phyloP scores from a whole-genome alignment of 1,139 yeast species.

The Hansenula lynferdii region DNA sequence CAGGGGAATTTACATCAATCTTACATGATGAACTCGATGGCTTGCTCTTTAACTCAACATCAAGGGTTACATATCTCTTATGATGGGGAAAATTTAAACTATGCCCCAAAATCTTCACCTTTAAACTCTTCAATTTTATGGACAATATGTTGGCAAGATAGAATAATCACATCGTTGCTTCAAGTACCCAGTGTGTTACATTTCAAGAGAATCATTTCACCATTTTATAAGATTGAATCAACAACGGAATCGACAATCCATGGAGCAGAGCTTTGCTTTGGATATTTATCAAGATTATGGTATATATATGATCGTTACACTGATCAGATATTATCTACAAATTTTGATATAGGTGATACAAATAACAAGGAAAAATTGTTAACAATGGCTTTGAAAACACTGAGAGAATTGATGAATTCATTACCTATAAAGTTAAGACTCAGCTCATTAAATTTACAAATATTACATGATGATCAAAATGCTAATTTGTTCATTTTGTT shows the following conservation, averaged over 20 bases:
- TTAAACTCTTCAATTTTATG: conserved; percentile 22
- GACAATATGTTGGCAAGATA: conserved; percentile 25
- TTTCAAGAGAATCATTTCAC: conserved; percentile 24
- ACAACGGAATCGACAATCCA: conserved; percentile 5
- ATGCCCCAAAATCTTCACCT: conserved; percentile 24
- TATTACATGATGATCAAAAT: not conserved
- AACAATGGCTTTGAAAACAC: conserved; percentile 18
- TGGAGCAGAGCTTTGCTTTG: conserved; percentile 21
- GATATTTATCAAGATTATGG: conserved; percentile 23
- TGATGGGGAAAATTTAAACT: conserved; percentile 15
- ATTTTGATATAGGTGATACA: conserved; percentile 26
- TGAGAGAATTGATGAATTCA: conserved; percentile 17
- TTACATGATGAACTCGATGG: conserved; percentile 23
- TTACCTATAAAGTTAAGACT: conserved; percentile 14
- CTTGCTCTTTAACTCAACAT: conserved; percentile 26
- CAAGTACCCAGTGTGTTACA: conserved; percentile 26
- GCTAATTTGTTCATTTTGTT: conserved; percentile 12
- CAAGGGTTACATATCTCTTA: conserved; percentile 27
- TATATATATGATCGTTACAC: conserved; percentile 25
- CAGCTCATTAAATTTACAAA: not conserved
- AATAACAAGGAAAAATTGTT: conserved; percentile 20
- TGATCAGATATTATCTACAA: conserved; percentile 26
- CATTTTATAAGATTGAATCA: conserved; percentile 21
- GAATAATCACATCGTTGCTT: conserved; percentile 20
- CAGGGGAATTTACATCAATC: conserved; percentile 25